Conservation (phyloP, 768 basidiomycete genomes). For the Mycena olivaceomarginata region DNA sequence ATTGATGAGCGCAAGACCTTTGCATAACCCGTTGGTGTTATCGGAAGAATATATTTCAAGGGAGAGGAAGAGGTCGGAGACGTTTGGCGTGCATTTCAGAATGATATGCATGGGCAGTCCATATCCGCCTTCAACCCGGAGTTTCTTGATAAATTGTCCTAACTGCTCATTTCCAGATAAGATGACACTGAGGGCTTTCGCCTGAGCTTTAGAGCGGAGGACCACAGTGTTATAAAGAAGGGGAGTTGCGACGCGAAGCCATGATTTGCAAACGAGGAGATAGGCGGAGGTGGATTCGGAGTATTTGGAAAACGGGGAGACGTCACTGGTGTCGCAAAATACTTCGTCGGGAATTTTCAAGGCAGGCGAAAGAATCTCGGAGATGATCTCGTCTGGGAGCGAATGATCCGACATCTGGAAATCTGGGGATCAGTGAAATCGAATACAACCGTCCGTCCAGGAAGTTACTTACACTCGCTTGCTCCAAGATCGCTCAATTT, state of each 20-base stretch:
- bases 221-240: conserved; percentile 46
- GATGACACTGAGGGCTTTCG: conserved; percentile 47
- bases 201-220: conserved; percentile 38
- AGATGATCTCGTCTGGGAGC: neutral
- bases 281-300: neutral
- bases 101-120: conserved; percentile 10
- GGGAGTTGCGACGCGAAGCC: conserved; percentile 51
- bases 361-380: neutral
- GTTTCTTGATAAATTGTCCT: conserved; percentile 47
- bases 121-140: conserved; percentile 51
- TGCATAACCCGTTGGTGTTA: conserved; percentile 4
- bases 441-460: no score
- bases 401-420: neutral
- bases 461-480: no score
- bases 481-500: no score
- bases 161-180: conserved; percentile 39
- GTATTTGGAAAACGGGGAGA: neutral
- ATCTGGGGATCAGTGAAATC: neutral
- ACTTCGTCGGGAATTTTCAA: neutral
- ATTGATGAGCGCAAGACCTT: conserved; percentile 11
- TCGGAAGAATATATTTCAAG: neutral
- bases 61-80: conserved; percentile 22
- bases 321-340: neutral
- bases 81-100: neutral
- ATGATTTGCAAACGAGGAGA: conserved; percentile 43